A percentile compares a stretch with the other conserved stretches of the same genome.
phyloP scores from a whole-genome alignment of 139 green algal species.

The Deuterostichococcus epilithicus region DNA sequence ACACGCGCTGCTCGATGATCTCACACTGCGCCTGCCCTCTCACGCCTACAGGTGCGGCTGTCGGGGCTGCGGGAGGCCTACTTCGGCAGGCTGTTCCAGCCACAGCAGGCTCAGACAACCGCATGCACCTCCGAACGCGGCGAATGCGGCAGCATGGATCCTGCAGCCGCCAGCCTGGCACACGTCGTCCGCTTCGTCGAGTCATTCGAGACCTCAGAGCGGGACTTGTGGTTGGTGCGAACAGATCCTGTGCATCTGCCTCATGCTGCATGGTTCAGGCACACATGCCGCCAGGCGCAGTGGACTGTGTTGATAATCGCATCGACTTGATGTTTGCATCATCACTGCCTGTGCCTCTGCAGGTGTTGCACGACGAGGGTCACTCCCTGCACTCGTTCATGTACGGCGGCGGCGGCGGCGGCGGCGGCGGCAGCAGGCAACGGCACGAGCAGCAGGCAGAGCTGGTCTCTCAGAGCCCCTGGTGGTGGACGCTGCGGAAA shows the following conservation, averaged over 20 bases:
- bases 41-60: constrained; percentile 7
- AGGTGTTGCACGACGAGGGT: constrained; percentile 58
- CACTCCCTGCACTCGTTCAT: constrained; percentile 65
- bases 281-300: too few species aligned
- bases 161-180: not conserved
- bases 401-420: constrained; percentile 37
- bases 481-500: constrained; percentile 46
- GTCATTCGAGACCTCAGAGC: constrained; percentile 31
- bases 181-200: constrained; percentile 57
- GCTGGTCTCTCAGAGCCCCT: constrained; percentile 50
- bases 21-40: too few species aligned
- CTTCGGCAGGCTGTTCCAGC: constrained; percentile 59
- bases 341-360: too few species aligned
- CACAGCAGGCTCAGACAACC: not conserved
- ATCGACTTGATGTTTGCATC: too few species aligned
- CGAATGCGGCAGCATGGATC: not conserved
- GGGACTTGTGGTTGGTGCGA: constrained; percentile 60
- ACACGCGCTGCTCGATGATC: too few species aligned
- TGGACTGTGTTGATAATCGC: too few species aligned
- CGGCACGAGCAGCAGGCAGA: constrained; percentile 7
- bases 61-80: constrained; percentile 63
- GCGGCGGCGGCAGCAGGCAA: not conserved
- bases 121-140: not conserved
- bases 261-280: not conserved
- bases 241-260: too few species aligned